Conservation (phyloP, 208 protist species). For the Wallacemonas sp. region DNA sequence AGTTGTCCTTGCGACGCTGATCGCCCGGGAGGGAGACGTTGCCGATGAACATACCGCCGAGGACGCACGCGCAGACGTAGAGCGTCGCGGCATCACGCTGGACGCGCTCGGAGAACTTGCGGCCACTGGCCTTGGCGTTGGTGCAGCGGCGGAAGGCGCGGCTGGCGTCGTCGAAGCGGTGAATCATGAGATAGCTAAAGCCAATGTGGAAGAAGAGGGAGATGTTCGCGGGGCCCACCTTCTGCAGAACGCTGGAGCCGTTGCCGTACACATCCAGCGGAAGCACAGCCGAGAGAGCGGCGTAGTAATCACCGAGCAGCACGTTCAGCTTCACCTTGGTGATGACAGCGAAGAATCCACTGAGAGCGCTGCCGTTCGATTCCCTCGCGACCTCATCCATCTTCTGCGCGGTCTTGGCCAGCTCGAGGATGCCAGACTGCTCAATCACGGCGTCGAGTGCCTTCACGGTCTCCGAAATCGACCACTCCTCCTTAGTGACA, state of each 20-base stretch:
- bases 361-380: constrained; percentile 45
- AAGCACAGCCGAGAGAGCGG: constrained; percentile 68
- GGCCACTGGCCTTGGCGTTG: constrained; percentile 59
- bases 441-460: constrained; percentile 64
- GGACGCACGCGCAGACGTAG: constrained; percentile 78
- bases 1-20: constrained; percentile 44
- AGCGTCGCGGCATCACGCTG: constrained; percentile 83
- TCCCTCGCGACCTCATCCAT: constrained; percentile 42
- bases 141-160: constrained; percentile 79
- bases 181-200: constrained; percentile 92
- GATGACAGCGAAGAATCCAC: constrained; percentile 85
- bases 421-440: constrained; percentile 53
- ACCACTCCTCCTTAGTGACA: constrained; percentile 62
- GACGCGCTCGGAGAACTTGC: constrained; percentile 84
- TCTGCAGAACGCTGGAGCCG: constrained; percentile 59
- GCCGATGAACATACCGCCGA: constrained; percentile 76
- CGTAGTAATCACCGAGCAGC: constrained; percentile 84
- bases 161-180: constrained; percentile 87
- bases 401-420: constrained; percentile 25
- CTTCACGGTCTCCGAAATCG: constrained; percentile 56
- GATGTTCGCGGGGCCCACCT: constrained; percentile 69
- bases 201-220: constrained; percentile 87
- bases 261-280: constrained; percentile 73
- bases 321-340: constrained; percentile 83
- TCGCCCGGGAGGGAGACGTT: constrained; percentile 60